A percentile compares a stretch with the other conserved stretches of the same genome.
These are phyloP conservation scores for Dissoconium aciculare DNA, from an alignment of 2,329 filamentous ascomycete species.

Conservation along the genomic window DNA sequence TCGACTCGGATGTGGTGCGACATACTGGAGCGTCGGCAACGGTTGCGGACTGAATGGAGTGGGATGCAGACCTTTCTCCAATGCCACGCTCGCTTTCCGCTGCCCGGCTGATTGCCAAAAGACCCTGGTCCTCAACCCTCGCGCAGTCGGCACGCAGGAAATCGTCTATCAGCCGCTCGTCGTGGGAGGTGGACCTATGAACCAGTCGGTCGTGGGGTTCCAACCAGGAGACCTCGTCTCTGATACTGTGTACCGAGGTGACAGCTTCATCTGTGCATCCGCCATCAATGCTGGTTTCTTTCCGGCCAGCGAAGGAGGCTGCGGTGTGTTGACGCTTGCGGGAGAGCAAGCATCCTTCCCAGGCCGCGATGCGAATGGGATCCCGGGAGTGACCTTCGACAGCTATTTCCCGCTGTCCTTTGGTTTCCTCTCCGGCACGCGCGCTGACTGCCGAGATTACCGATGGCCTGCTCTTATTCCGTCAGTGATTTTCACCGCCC, in stretches of 20 bases:
- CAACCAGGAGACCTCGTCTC: constrained; percentile 27
- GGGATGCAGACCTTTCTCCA: constrained; percentile 59
- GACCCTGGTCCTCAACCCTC: constrained; percentile 51
- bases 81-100: constrained; percentile 54
- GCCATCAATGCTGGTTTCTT: constrained; percentile 75
- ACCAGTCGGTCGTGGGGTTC: constrained; percentile 20
- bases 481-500: constrained; percentile 61
- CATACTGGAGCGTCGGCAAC: constrained; percentile 58
- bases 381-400: constrained; percentile 63
- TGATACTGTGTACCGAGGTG: constrained; percentile 61
- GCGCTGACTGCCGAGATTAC: constrained; percentile 56
- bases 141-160: constrained; percentile 57
- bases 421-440: constrained; percentile 51
- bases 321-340: constrained; percentile 61
- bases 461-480: constrained; percentile 74
- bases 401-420: constrained; percentile 84
- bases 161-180: constrained; percentile 41
- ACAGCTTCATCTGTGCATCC: constrained; percentile 74
- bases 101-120: constrained; percentile 59
- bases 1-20: constrained; percentile 50
- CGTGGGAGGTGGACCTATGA: constrained; percentile 36
- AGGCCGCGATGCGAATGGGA: constrained; percentile 53
- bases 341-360: constrained; percentile 52
- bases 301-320: constrained; percentile 56
- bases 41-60: constrained; percentile 60